Evolutionary conservation across 495 filamentous ascomycete species (phyloP).

Genomic region (Aspergillus coremiiformis): DNA sequence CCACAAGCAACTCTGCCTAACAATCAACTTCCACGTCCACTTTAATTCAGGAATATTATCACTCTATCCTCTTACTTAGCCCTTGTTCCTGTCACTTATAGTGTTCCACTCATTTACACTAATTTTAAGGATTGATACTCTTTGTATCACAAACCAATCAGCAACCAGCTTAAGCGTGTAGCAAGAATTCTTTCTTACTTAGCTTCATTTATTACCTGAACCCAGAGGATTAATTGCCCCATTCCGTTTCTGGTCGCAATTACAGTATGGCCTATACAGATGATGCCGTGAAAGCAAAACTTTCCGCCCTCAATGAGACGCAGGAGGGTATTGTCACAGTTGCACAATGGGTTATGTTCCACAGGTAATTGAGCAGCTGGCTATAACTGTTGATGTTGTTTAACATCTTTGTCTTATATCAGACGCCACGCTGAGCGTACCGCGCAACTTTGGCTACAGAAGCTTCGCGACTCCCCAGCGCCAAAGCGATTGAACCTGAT

Average conservation of each 20-base stretch:
- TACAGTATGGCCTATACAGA: constrained; percentile 80
- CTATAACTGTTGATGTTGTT: constrained; percentile 9
- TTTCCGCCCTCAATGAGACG: constrained; percentile 89
- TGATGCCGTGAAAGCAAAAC: constrained; percentile 87
- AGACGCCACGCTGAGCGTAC: constrained; percentile 88
- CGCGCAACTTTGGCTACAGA: constrained; percentile 80
- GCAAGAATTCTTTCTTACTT: not conserved
- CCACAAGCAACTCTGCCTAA: not conserved
- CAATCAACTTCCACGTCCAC: not conserved
- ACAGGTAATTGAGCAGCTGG: constrained; percentile 56
- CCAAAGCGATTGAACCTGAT: constrained; percentile 84
- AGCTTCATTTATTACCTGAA: not conserved
- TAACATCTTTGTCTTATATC: constrained; percentile 14
- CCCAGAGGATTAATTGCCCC: not conserved
- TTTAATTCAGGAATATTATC: not conserved
- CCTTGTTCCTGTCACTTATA: not conserved
- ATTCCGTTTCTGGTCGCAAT: not conserved
- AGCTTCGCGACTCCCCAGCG: constrained; percentile 73
- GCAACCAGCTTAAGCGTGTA: not conserved
- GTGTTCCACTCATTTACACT: not conserved
- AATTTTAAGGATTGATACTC: not conserved
- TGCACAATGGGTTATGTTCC: constrained; percentile 98
- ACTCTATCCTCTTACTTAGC: not conserved
- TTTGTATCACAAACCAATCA: not conserved
- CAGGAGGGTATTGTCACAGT: constrained; percentile 94